phyloP scores from a whole-genome alignment of 2,329 filamentous ascomycete genomes.

The Clonostachys byssicola region DNA sequence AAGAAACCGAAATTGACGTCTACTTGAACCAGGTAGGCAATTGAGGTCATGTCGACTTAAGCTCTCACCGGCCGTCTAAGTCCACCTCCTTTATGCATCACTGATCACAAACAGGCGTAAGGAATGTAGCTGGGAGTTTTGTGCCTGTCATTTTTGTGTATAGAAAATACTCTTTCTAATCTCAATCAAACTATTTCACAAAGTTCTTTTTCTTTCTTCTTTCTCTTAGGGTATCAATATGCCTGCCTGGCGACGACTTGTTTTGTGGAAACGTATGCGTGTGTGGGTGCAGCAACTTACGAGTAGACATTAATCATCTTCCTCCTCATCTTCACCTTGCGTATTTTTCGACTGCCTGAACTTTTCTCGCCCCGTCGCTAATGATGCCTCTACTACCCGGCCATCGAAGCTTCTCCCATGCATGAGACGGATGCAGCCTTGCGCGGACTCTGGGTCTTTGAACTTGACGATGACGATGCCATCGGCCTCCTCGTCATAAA shows the following conservation, averaged over 20 bases:
- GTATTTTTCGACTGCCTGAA: conserved; percentile 32
- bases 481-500: conserved; percentile 82
- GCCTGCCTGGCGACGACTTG: not conserved
- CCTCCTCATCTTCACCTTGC: no score
- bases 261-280: not conserved
- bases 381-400: conserved; percentile 64
- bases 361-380: conserved; percentile 67
- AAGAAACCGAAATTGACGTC: conserved; percentile 18
- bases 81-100: no score
- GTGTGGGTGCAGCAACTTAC: no score
- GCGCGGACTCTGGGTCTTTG: conserved; percentile 63
- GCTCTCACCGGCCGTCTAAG: no score
- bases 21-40: not conserved
- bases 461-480: conserved; percentile 87
- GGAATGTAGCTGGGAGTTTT: not conserved
- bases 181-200: not conserved
- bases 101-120: not conserved
- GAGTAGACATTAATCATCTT: no score
- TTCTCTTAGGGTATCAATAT: not conserved
- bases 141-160: not conserved
- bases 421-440: conserved; percentile 70
- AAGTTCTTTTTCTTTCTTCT: no score
- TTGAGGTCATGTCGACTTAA: no score
- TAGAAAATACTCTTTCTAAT: not conserved
- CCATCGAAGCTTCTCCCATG: conserved; percentile 77